Evolutionary conservation across 768 basidiomycete genomes (phyloP).

Genomic region (Ephemerocybe angulata): DNA sequence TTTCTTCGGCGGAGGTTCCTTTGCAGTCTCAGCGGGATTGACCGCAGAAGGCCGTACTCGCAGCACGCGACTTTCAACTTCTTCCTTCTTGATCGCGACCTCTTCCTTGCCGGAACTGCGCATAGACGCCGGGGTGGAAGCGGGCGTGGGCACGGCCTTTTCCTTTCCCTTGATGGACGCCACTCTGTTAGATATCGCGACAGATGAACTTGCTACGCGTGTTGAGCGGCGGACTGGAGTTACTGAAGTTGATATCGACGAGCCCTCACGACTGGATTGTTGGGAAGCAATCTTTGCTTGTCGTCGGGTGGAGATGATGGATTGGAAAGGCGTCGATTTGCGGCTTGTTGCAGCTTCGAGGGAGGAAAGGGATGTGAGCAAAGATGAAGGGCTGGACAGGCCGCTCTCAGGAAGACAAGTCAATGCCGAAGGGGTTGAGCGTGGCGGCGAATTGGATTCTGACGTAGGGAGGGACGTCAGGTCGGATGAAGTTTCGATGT

Average conservation of each 20-base stretch:
- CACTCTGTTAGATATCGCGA: not conserved
- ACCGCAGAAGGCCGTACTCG: constrained; percentile 44
- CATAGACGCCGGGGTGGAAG: constrained; percentile 25
- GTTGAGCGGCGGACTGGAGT: constrained; percentile 28
- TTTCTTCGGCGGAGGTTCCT: constrained; percentile 34
- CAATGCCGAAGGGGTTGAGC: constrained; percentile 24
- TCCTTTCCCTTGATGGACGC: constrained; percentile 37
- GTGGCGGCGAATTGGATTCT: constrained; percentile 28
- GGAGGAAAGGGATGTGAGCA: constrained; percentile 41
- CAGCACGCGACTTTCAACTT: constrained; percentile 48
- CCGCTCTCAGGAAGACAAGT: constrained; percentile 31
- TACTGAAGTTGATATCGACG: constrained; percentile 16
- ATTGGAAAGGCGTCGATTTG: constrained; percentile 41
- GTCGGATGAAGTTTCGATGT: constrained; percentile 45
- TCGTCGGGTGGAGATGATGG: constrained; percentile 58
- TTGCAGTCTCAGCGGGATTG: constrained; percentile 32
- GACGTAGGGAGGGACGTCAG: constrained; percentile 42
- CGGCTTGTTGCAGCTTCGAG: constrained; percentile 29
- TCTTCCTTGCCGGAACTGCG: constrained; percentile 28
- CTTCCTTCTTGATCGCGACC: constrained; percentile 44
- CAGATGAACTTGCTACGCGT: constrained; percentile 28
- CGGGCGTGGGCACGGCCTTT: constrained; percentile 28
- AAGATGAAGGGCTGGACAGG: constrained; percentile 35
- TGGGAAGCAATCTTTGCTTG: constrained; percentile 39
- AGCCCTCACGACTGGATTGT: constrained; percentile 26